These are phyloP conservation scores for Luzula sylvatica DNA, from an alignment of 176 grass and related monocot species.

Conservation along the genomic window DNA sequence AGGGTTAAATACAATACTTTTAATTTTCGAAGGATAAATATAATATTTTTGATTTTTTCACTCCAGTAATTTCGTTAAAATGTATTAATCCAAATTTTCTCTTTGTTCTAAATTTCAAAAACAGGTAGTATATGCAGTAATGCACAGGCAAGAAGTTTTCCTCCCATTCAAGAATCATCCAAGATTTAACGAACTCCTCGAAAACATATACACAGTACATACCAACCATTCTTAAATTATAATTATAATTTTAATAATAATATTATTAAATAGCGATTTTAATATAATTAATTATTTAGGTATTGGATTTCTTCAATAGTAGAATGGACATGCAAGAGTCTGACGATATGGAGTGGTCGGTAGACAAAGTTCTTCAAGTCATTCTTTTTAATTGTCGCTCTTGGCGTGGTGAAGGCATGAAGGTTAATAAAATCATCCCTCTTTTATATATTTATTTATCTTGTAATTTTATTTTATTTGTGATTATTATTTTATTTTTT, in stretches of 20 bases:
- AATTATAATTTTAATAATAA: conserved; percentile 19
- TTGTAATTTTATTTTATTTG: conserved; percentile 10
- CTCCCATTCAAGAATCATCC: conserved; percentile 95
- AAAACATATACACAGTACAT: conserved; percentile 96
- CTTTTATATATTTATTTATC: conserved; percentile 3
- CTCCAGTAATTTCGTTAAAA: background rate
- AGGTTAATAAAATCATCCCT: too few species aligned
- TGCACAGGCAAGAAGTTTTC: conserved; percentile 98
- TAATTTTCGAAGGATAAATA: too few species aligned
- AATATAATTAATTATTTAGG: conserved; percentile 27
- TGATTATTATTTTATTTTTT: background rate
- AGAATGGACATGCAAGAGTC: conserved; percentile 90
- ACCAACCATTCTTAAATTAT: background rate
- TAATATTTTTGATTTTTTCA: too few species aligned
- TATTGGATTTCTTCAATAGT: conserved; percentile 97
- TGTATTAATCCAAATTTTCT: background rate
- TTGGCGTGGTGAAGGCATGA: conserved; percentile 96
- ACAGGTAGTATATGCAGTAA: conserved; percentile 96
- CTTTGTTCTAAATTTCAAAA: conserved; percentile 1
- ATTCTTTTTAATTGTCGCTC: conserved; percentile 84
- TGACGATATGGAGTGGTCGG: conserved; percentile 94
- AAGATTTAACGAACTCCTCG: conserved; percentile 92
- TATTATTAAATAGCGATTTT: background rate
- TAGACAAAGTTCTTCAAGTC: conserved; percentile 90
- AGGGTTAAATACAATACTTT: too few species aligned